Evolutionary conservation across 2,329 filamentous ascomycete genomes (phyloP).

Genomic region (Pseudogymnoascus sp.): DNA sequence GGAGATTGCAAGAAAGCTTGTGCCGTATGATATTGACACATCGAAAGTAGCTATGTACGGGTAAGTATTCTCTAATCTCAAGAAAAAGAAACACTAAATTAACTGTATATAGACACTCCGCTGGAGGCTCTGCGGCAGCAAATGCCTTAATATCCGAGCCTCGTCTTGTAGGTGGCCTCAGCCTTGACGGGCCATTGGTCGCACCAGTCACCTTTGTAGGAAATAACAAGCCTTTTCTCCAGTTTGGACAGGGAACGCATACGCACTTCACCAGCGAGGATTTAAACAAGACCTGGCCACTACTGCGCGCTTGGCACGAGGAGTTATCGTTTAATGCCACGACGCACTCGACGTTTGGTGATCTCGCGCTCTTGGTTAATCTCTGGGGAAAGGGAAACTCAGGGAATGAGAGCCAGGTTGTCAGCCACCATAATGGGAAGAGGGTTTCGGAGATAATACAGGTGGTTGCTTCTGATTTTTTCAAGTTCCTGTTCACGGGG

Average conservation of each 20-base stretch:
- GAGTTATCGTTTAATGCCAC: conserved; percentile 25
- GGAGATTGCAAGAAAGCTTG: background rate
- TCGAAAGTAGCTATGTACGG: background rate
- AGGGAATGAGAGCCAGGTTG: conserved; percentile 16
- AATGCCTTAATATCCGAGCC: conserved; percentile 24
- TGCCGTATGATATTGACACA: background rate
- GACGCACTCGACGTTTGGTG: conserved; percentile 27
- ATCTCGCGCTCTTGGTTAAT: conserved; percentile 25
- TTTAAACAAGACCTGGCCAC: conserved; percentile 24
- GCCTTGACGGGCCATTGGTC: conserved; percentile 30
- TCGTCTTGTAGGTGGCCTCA: conserved; percentile 28
- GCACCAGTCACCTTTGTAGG: conserved; percentile 8
- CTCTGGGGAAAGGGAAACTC: conserved; percentile 16
- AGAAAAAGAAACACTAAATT: no score
- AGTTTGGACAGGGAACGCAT: background rate
- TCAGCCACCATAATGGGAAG: conserved; percentile 25
- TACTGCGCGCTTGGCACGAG: conserved; percentile 24
- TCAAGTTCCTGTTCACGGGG: conserved; percentile 23
- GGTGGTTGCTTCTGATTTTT: conserved; percentile 26
- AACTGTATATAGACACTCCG: conserved; percentile 13
- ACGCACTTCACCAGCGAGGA: background rate
- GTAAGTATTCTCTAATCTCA: background rate
- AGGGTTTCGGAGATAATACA: conserved; percentile 24
- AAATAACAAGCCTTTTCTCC: background rate
- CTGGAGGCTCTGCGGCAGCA: conserved; percentile 28